Percentiles rank a stretch among this genome's conserved stretches.
phyloP scores from a whole-genome alignment of 1,139 yeast species.

The Nakaseomyces sp. region DNA sequence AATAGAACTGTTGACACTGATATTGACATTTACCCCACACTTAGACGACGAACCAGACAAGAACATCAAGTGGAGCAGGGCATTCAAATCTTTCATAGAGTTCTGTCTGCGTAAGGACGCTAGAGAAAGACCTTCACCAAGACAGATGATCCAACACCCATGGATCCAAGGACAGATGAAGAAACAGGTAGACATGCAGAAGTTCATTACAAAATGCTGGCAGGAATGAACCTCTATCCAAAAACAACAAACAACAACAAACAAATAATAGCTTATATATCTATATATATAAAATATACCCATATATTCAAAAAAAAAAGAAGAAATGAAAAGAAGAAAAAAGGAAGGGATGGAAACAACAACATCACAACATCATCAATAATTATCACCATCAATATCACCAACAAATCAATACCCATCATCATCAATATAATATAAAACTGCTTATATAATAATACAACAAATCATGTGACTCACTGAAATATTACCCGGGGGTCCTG shows the following conservation, averaged over 20 bases:
- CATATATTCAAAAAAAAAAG: too few species aligned
- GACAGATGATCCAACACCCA: slow-evolving; percentile 87
- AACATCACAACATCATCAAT: too few species aligned
- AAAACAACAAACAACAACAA: not conserved
- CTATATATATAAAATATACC: not conserved
- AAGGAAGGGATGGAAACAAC: too few species aligned
- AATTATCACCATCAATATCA: too few species aligned
- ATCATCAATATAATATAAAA: too few species aligned
- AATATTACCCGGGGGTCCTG: too few species aligned
- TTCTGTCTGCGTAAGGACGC: slow-evolving; percentile 79
- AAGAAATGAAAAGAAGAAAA: too few species aligned
- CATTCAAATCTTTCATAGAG: slow-evolving; percentile 74
- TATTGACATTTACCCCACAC: slow-evolving; percentile 73
- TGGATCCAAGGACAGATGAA: slow-evolving; percentile 75
- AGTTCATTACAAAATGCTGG: slow-evolving; percentile 79
- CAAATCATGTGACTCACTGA: not conserved
- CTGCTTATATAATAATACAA: too few species aligned
- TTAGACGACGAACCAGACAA: slow-evolving; percentile 68
- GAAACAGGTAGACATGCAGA: slow-evolving; percentile 74
- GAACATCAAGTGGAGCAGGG: slow-evolving; percentile 70
- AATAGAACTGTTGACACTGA: slow-evolving; percentile 73
- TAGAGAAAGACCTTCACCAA: slow-evolving; percentile 75
- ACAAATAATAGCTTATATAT: not conserved
- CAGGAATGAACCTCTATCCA: slow-evolving; percentile 23
- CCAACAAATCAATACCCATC: too few species aligned